Conservation (phyloP, 768 basidiomycete genomes). For the Kwoniella dendrophila region DNA sequence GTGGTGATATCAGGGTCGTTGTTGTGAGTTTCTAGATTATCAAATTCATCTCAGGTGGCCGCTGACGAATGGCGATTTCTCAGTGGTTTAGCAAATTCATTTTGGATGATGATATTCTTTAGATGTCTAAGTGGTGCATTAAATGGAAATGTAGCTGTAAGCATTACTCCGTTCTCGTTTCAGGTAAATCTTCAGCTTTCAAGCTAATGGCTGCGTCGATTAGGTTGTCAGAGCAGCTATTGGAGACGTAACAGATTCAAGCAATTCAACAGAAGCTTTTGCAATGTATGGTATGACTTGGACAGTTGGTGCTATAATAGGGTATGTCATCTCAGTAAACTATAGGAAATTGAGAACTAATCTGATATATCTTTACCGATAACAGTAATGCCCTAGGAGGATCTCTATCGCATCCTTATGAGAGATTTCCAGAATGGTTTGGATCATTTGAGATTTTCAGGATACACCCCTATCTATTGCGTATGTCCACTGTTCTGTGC, state of each 20-base stretch:
- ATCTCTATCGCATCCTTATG: slow-evolving; percentile 50
- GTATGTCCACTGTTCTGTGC: slow-evolving; percentile 26
- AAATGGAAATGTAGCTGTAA: slow-evolving; percentile 53
- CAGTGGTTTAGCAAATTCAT: slow-evolving; percentile 49
- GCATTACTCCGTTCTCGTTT: background rate
- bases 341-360: slow-evolving; percentile 1
- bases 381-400: slow-evolving; percentile 45
- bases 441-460: slow-evolving; percentile 32
- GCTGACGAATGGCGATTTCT: background rate
- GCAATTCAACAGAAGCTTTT: slow-evolving; percentile 54
- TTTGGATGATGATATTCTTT: slow-evolving; percentile 50
- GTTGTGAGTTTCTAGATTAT: slow-evolving; percentile 39
- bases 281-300: slow-evolving; percentile 55
- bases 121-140: slow-evolving; percentile 51
- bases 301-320: slow-evolving; percentile 52
- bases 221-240: slow-evolving; percentile 51
- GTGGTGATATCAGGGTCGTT: slow-evolving; percentile 51
- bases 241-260: slow-evolving; percentile 54
- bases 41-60: background rate
- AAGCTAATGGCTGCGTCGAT: background rate
- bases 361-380: background rate
- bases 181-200: background rate
- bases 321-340: slow-evolving; percentile 24
- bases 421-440: slow-evolving; percentile 45
- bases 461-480: slow-evolving; percentile 43